Evolutionary conservation across 2,329 filamentous ascomycete species (phyloP).

Genomic region (Apiospora rasikravindrae): DNA sequence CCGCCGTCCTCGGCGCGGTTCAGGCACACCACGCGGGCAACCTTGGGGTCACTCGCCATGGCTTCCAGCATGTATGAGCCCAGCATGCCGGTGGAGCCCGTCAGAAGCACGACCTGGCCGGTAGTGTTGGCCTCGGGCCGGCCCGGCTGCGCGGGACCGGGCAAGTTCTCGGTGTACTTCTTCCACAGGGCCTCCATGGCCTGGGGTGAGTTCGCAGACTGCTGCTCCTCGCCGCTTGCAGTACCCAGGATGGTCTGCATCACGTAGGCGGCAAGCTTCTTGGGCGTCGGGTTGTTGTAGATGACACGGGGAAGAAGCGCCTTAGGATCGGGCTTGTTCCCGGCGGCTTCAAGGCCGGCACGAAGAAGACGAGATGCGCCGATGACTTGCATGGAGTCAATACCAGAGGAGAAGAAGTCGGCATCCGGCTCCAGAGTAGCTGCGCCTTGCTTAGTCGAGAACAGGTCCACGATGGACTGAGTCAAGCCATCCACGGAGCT

Average conservation of each 20-base stretch:
- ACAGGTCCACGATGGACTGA: conserved; percentile 39
- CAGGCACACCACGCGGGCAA: conserved; percentile 52
- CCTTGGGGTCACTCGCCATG: conserved; percentile 38
- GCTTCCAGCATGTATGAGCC: conserved; percentile 53
- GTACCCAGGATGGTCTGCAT: conserved; percentile 31
- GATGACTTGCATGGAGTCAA: conserved; percentile 50
- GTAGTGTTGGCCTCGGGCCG: conserved; percentile 39
- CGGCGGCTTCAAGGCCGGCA: conserved; percentile 38
- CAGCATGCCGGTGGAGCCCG: conserved; percentile 55
- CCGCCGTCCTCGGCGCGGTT: conserved; percentile 52
- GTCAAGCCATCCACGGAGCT: conserved; percentile 36
- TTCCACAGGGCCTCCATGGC: conserved; percentile 41
- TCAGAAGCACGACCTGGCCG: conserved; percentile 50
- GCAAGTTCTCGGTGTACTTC: conserved; percentile 42
- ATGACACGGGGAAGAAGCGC: conserved; percentile 44
- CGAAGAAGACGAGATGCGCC: conserved; percentile 43
- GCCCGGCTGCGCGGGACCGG: conserved; percentile 19
- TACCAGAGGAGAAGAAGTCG: conserved; percentile 46
- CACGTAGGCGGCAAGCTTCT: conserved; percentile 42
- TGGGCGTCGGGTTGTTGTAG: conserved; percentile 45
- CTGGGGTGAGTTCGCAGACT: conserved; percentile 32
- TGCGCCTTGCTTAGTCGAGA: conserved; percentile 34
- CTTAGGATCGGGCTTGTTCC: conserved; percentile 29
- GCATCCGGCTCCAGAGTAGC: conserved; percentile 38
- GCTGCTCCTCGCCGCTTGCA: conserved; percentile 22